Evolutionary conservation across 176 grass and related monocot genomes (phyloP).

Genomic region (Oryza meyeriana): DNA sequence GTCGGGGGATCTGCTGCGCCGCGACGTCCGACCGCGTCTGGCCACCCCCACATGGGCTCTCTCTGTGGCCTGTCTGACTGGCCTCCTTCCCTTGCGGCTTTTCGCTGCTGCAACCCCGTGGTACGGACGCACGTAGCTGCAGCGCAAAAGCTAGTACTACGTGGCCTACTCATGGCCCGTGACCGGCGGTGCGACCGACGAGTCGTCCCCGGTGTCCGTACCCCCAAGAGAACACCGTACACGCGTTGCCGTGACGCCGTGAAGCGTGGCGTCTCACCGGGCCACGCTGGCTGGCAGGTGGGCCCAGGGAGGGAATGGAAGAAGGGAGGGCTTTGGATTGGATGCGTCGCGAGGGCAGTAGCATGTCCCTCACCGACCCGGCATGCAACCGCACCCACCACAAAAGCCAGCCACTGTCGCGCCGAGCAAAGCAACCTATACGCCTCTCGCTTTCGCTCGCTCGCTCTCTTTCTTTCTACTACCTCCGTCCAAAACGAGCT

Average conservation of each 20-base stretch:
- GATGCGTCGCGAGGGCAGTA: not conserved
- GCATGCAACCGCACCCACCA: constrained; percentile 28
- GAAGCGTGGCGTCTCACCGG: too few relatives aligned
- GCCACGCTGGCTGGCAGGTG: not conserved
- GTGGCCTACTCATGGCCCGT: not conserved
- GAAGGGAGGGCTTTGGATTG: not conserved
- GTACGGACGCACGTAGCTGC: not conserved
- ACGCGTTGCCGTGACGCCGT: too few relatives aligned
- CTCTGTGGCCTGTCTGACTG: too few relatives aligned
- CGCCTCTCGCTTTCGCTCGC: not conserved
- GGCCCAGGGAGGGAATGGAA: not conserved
- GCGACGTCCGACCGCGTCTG: not conserved
- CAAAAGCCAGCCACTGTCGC: constrained; percentile 6
- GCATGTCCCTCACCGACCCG: constrained; percentile 49
- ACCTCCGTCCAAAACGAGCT: too few relatives aligned
- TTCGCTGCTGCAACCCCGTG: not conserved
- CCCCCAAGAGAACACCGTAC: too few relatives aligned
- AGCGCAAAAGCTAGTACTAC: too few relatives aligned
- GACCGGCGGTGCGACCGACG: not conserved
- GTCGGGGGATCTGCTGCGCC: not conserved
- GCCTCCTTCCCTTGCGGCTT: not conserved
- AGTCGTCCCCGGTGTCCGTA: not conserved
- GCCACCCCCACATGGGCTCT: not conserved
- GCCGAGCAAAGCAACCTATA: constrained; percentile 11
- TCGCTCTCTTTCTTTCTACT: too few relatives aligned